A percentile compares a stretch with the other conserved stretches of the same genome.
phyloP scores from a whole-genome alignment of 352 stramenopile species.

The Halophytophthora polymorphica region DNA sequence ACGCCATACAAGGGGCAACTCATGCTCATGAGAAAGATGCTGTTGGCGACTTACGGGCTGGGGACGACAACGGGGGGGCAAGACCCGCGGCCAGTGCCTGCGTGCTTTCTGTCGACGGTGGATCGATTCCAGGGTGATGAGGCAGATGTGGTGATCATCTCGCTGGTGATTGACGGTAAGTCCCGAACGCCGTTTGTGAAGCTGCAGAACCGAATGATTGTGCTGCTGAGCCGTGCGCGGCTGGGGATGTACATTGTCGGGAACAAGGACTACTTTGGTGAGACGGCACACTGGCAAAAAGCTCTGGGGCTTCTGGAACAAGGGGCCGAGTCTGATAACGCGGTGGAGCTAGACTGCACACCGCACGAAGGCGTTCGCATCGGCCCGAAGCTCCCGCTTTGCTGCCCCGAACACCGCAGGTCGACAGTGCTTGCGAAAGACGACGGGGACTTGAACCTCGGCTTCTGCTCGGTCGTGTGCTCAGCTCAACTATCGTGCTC shows the following conservation, averaged over 20 bases:
- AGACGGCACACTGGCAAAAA: slow-evolving; percentile 70
- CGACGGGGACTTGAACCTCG: slow-evolving; percentile 51
- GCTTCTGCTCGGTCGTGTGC: slow-evolving; percentile 79
- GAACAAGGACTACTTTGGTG: slow-evolving; percentile 80
- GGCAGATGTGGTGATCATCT: slow-evolving; percentile 85
- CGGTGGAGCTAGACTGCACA: slow-evolving; percentile 19
- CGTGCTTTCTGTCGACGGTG: slow-evolving; percentile 78
- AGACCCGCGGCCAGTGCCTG: slow-evolving; percentile 23
- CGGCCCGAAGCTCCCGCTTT: slow-evolving; percentile 64
- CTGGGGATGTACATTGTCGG: slow-evolving; percentile 85
- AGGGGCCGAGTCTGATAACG: slow-evolving; percentile 39
- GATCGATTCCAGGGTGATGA: slow-evolving; percentile 91
- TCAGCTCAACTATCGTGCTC: slow-evolving; percentile 48
- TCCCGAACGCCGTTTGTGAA: slow-evolving; percentile 88
- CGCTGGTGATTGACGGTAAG: slow-evolving; percentile 86
- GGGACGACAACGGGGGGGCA: slow-evolving; percentile 21
- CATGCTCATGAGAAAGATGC: slow-evolving; percentile 75
- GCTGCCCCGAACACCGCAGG: slow-evolving; percentile 65
- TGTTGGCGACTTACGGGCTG: slow-evolving; percentile 47
- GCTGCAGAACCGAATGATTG: slow-evolving; percentile 87
- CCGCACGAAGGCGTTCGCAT: slow-evolving; percentile 45
- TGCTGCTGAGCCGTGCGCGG: slow-evolving; percentile 80
- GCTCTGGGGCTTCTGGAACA: slow-evolving; percentile 60
- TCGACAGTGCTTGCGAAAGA: slow-evolving; percentile 29
- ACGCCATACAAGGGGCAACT: slow-evolving; percentile 89